Conservation (phyloP, 1,284 basidiomycete species). For the Dichomitus squalens region DNA sequence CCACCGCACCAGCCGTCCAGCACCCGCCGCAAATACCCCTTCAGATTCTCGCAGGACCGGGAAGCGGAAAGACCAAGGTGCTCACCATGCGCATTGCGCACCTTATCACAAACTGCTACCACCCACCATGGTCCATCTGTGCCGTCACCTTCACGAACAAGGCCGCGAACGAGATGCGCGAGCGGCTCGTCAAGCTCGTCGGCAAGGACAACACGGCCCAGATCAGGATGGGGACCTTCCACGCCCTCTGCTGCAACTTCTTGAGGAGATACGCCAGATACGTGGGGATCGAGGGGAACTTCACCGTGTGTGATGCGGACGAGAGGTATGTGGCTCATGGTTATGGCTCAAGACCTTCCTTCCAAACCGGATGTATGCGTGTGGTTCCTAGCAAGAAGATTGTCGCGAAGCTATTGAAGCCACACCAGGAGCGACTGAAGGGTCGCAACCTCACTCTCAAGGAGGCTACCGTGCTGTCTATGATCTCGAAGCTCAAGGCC, state of each 20-base stretch:
- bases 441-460: slow-evolving; percentile 59
- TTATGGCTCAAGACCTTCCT: not conserved
- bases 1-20: slow-evolving; percentile 59
- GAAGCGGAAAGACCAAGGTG: slow-evolving; percentile 72
- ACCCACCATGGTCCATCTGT: slow-evolving; percentile 67
- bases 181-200: slow-evolving; percentile 72
- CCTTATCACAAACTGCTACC: slow-evolving; percentile 61
- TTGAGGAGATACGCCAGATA: slow-evolving; percentile 67
- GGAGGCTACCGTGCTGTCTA: slow-evolving; percentile 57
- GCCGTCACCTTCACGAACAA: slow-evolving; percentile 90
- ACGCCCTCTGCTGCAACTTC: slow-evolving; percentile 76
- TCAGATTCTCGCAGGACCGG: slow-evolving; percentile 86
- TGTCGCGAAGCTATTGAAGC: slow-evolving; percentile 62
- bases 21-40: slow-evolving; percentile 65
- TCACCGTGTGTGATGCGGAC: slow-evolving; percentile 82
- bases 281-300: slow-evolving; percentile 73
- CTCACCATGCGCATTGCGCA: slow-evolving; percentile 81
- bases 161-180: slow-evolving; percentile 88
- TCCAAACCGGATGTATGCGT: not conserved
- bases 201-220: slow-evolving; percentile 62
- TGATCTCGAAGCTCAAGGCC: slow-evolving; percentile 84
- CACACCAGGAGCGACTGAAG: slow-evolving; percentile 50
- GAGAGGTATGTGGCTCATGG: slow-evolving; percentile 61
- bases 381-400: slow-evolving; percentile 69
- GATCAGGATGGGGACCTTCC: slow-evolving; percentile 83